Conservation (phyloP, 176 grass and related monocot species). For the Ampelocalamus luodianensis region DNA sequence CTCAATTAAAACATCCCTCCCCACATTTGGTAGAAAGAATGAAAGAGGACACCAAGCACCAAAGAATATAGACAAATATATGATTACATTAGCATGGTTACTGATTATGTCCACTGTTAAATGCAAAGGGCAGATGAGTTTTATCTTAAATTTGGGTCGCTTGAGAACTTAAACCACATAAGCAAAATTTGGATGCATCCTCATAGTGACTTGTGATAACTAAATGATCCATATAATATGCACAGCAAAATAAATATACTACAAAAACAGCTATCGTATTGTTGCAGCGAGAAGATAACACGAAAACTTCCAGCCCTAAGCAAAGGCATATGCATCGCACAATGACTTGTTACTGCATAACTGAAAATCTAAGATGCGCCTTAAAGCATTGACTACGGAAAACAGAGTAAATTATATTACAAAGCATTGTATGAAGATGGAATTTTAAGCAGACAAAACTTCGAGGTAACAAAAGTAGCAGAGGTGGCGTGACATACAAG, state of each 20-base stretch:
- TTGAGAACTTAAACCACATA: neutral
- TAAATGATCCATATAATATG: neutral
- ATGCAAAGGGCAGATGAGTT: neutral
- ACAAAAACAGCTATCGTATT: conserved; percentile 4
- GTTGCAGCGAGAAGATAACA: neutral
- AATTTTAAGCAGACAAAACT: neutral
- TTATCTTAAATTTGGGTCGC: neutral
- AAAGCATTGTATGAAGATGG: neutral
- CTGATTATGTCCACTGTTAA: neutral
- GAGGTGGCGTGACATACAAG: neutral
- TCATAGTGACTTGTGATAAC: neutral
- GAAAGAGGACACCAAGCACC: neutral
- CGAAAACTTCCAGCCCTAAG: neutral
- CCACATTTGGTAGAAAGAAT: neutral
- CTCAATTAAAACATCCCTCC: neutral
- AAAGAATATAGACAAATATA: neutral
- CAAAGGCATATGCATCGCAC: neutral
- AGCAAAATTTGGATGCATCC: neutral
- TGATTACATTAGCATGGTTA: neutral
- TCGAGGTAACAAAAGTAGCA: neutral
- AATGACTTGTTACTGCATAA: neutral
- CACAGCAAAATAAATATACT: neutral
- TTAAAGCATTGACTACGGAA: neutral
- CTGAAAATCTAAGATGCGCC: neutral
- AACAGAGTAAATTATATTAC: neutral